Percentiles rank a stretch among this genome's conserved stretches.
These are phyloP conservation scores for Filobasidium wieringae DNA, from an alignment of 768 basidiomycete genomes.

Conservation along the genomic window DNA sequence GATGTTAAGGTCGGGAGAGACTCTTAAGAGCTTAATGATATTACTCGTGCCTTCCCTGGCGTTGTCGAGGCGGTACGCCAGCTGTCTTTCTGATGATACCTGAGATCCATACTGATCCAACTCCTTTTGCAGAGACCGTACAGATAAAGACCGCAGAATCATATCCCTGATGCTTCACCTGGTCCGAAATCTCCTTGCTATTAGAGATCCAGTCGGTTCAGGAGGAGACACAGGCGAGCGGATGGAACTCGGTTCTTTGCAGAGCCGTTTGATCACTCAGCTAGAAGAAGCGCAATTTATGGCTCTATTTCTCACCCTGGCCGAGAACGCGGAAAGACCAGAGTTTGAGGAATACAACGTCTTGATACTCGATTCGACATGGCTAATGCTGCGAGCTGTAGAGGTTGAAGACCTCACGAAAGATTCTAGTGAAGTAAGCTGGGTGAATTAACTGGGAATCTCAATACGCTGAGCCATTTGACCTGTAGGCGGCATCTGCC, in stretches of 20 bases:
- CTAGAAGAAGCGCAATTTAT: slow-evolving; percentile 62
- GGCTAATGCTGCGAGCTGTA: slow-evolving; percentile 72
- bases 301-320: slow-evolving; percentile 70
- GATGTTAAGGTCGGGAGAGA: slow-evolving; percentile 21
- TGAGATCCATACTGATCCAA: not conserved
- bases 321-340: slow-evolving; percentile 66
- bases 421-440: slow-evolving; percentile 34
- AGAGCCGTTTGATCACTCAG: slow-evolving; percentile 52
- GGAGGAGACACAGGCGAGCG: slow-evolving; percentile 62
- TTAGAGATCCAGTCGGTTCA: slow-evolving; percentile 70
- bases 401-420: slow-evolving; percentile 48
- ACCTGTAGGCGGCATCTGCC: slow-evolving; percentile 48
- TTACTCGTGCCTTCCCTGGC: slow-evolving; percentile 69
- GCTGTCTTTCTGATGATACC: not conserved
- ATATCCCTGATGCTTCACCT: slow-evolving; percentile 79
- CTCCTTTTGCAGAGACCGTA: slow-evolving; percentile 46
- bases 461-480: not conserved
- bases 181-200: slow-evolving; percentile 85
- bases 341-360: slow-evolving; percentile 78
- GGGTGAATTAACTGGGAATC: not conserved
- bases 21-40: slow-evolving; percentile 27
- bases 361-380: slow-evolving; percentile 81
- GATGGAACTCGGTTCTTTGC: slow-evolving; percentile 63
- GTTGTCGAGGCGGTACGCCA: slow-evolving; percentile 45
- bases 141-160: slow-evolving; percentile 69